Evolutionary conservation across 768 basidiomycete species (phyloP), one percentile per base, ranked within the genome.

Genomic region (Trametopsis cervina): DNA sequence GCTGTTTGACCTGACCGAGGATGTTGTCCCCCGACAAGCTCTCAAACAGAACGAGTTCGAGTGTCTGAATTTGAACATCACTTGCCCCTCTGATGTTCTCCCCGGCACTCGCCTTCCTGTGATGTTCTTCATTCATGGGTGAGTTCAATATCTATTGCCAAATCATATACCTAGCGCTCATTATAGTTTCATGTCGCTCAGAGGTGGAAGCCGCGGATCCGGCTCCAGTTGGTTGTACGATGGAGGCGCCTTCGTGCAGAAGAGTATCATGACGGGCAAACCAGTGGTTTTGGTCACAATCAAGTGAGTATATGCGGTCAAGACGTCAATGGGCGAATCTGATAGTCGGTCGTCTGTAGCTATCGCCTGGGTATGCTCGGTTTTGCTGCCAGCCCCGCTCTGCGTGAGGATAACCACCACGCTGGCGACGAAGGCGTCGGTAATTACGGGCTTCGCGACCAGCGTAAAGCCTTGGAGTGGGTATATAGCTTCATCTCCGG

Each of bases 91-190:
- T 21, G 77, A 75, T 15, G 67, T 80, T 17, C 69, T 63, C 3
- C 56, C 73, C 2, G 67, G 68, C 40, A 81, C 83, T 35, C 72
- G 69, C 37, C 52, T 83, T 13, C 87, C 87, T 4, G 85, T 89
- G 54, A 87, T 89, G 86, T 62, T 88, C 39, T 89, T 86, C 87
- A 69, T 89, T n/a, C 87, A 89, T 66, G 87, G 87, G 86, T 89
- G 56, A 38, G 79, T 69, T 24, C 23, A 33, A 33, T 7, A n/a
- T n/a, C n/a, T n/a, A n/a, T n/a, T n/a, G n/a, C n/a, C n/a, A n/a
- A n/a, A n/a, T n/a, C n/a, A n/a, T n/a, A n/a, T n/a, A n/a, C n/a
- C n/a, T n/a, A n/a, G n/a, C 20, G 42, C 36, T 17, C 36, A 47
- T 21, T 48, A 45, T 21, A 33, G 46, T 40, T 27, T 29, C 21